Conservation (phyloP, 306 rosid genomes). For the Medicago lupulina region DNA sequence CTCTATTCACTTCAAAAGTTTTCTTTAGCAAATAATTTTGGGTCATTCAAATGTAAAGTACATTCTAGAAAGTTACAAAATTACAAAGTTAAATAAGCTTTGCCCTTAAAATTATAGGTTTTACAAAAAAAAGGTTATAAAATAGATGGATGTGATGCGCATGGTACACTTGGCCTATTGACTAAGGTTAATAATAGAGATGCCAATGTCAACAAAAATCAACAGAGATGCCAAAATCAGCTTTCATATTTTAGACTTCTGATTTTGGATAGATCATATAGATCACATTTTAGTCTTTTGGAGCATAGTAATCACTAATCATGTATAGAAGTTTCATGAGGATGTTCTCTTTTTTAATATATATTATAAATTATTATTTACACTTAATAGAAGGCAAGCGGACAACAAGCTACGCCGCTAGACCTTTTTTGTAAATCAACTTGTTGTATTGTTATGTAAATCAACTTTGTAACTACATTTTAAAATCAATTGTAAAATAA, state of each 20-base stretch:
- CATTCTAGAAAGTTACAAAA: no score
- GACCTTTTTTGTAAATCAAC: no score
- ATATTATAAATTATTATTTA: no score
- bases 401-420: no score
- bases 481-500: no score
- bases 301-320: not conserved
- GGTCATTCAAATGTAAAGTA: no score
- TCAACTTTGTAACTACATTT: no score
- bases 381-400: no score
- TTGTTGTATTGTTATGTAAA: no score
- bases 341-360: no score
- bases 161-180: not conserved
- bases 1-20: not conserved
- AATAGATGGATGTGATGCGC: not conserved
- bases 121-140: not conserved
- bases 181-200: not conserved
- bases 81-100: not conserved
- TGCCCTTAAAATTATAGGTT: not conserved
- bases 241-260: conserved; percentile 14
- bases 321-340: no score
- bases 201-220: not conserved
- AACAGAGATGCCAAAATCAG: conserved; percentile 23
- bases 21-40: no score
- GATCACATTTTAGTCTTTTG: conserved; percentile 18
- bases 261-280: not conserved